phyloP scores from a whole-genome alignment of 2,329 filamentous ascomycete species.

The Scedosporium apiospermum region DNA sequence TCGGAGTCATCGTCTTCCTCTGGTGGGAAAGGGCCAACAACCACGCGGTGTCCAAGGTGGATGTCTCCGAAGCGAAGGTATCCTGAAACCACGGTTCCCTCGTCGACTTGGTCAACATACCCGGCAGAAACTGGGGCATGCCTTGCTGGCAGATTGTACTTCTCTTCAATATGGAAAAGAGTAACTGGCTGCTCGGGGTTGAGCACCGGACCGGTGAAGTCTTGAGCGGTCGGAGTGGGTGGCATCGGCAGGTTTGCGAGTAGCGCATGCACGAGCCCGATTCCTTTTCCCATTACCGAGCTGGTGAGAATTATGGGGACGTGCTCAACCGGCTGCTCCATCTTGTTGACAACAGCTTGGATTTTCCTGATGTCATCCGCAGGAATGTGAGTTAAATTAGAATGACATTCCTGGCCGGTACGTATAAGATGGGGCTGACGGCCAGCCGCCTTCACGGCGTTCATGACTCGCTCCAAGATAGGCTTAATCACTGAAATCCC shows the following conservation, averaged over 20 bases:
- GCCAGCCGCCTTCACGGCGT: constrained; percentile 65
- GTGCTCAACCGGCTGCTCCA: constrained; percentile 36
- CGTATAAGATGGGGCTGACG: constrained; percentile 67
- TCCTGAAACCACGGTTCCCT: constrained; percentile 72
- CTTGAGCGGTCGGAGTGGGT: constrained; percentile 38
- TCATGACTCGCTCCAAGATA: constrained; percentile 64
- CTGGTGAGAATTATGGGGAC: constrained; percentile 87
- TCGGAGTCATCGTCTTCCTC: constrained; percentile 38
- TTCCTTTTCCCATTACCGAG: constrained; percentile 73
- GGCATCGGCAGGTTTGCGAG: constrained; percentile 67
- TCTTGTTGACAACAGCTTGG: constrained; percentile 40
- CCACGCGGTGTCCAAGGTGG: constrained; percentile 65
- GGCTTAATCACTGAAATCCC: constrained; percentile 64
- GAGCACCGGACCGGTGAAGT: constrained; percentile 43
- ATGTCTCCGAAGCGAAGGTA: constrained; percentile 72
- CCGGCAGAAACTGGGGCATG: constrained; percentile 25
- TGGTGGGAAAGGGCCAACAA: constrained; percentile 68
- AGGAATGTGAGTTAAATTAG: constrained; percentile 49
- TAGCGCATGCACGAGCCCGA: constrained; percentile 73
- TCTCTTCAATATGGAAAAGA: constrained; percentile 85
- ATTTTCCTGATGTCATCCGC: constrained; percentile 48
- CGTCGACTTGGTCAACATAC: constrained; percentile 25
- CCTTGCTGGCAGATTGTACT: constrained; percentile 65
- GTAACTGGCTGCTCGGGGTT: constrained; percentile 52
- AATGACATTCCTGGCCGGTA: constrained; percentile 35